phyloP scores from a whole-genome alignment of 768 basidiomycete genomes.

The Rhizopogon vinicolor region DNA sequence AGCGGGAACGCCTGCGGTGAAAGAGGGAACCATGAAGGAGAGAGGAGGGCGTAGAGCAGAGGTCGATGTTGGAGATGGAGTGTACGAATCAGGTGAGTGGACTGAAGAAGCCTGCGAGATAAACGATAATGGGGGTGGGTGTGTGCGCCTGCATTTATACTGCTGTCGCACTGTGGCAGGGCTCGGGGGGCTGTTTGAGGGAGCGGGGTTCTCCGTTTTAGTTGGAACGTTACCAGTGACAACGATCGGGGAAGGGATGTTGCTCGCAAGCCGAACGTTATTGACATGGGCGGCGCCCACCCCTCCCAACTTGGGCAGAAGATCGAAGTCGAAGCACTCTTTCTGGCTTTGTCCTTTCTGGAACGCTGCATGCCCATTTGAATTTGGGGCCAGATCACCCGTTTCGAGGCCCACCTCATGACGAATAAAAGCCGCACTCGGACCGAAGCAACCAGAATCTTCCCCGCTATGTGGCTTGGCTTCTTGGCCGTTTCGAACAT shows the following conservation, averaged over 20 bases:
- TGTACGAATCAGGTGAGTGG: not conserved
- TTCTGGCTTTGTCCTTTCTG: conserved; percentile 8
- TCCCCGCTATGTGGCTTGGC: not conserved
- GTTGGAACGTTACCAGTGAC: not conserved
- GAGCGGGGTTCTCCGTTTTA: not conserved
- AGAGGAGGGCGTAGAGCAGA: conserved; percentile 6
- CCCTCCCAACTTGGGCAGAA: conserved; percentile 10
- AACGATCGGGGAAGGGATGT: not conserved
- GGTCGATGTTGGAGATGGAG: not conserved
- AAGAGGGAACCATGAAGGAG: conserved; percentile 19
- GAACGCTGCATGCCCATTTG: not conserved
- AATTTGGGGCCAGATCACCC: not conserved
- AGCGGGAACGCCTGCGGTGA: conserved; percentile 51
- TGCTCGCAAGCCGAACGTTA: not conserved
- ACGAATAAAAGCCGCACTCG: conserved; percentile 26
- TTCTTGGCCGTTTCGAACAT: not conserved
- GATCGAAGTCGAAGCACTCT: conserved; percentile 25
- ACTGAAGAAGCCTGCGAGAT: not conserved
- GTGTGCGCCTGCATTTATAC: conserved; percentile 23
- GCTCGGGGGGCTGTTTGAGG: not conserved
- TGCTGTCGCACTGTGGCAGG: conserved; percentile 18
- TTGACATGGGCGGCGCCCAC: not conserved
- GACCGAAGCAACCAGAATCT: conserved; percentile 11
- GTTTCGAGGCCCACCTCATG: conserved; percentile 7
- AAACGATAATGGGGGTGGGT: not conserved